Evolutionary conservation across 805 yeast genomes (phyloP).

Genomic region (Wickerhamiella musiphila): DNA sequence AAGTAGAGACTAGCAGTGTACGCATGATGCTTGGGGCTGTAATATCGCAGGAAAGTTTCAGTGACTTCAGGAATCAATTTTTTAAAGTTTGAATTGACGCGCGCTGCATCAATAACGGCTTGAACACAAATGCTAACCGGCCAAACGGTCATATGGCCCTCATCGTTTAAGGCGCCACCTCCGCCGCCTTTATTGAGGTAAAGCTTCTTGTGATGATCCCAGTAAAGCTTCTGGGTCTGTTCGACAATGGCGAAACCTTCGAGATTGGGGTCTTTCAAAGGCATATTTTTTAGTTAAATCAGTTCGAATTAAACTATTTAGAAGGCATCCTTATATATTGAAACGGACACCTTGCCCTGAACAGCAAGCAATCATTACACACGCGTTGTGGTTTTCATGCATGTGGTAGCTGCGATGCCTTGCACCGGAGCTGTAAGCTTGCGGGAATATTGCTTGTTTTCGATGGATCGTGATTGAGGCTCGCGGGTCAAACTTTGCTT

Average conservation of each 20-base stretch:
- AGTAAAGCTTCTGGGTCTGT: conserved; percentile 13
- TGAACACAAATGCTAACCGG: conserved; percentile 49
- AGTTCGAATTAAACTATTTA: not conserved
- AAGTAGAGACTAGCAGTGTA: conserved; percentile 49
- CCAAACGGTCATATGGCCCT: conserved; percentile 48
- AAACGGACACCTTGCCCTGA: no score
- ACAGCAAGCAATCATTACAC: no score
- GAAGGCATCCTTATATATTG: no score
- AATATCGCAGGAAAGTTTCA: conserved; percentile 32
- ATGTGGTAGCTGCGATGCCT: no score
- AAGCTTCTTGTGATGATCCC: conserved; percentile 13
- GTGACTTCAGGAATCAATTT: conserved; percentile 39
- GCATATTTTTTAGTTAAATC: conserved; percentile 1
- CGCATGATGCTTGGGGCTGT: conserved; percentile 33
- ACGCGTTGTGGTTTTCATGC: no score
- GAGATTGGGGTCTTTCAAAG: conserved; percentile 15
- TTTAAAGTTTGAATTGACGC: conserved; percentile 29
- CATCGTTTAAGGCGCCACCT: conserved; percentile 33
- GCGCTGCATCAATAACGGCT: conserved; percentile 49
- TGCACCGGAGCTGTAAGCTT: no score
- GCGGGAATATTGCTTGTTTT: no score
- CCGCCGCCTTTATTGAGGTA: conserved; percentile 16
- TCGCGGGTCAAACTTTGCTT: no score
- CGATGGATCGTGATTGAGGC: no score
- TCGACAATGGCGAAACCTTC: conserved; percentile 17